phyloP scores from a whole-genome alignment of 192 early-diverging fungal genomes.

The Allomyces macrogynus region DNA sequence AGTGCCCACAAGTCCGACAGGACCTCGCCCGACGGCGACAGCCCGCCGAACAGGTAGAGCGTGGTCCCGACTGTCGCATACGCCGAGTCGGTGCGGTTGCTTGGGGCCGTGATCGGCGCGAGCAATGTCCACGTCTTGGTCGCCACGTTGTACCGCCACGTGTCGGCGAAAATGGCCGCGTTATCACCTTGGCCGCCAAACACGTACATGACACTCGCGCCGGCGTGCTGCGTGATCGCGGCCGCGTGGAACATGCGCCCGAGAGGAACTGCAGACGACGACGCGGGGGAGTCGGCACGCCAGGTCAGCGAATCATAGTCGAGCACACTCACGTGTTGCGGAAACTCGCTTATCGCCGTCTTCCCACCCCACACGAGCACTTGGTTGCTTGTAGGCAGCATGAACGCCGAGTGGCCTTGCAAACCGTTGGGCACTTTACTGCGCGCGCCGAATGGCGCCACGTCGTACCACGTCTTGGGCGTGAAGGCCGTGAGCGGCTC shows the following conservation, averaged over 20 bases:
- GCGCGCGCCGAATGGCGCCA: neutral
- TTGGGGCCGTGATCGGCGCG: neutral
- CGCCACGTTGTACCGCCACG: neutral
- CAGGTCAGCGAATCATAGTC: neutral
- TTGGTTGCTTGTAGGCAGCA: neutral
- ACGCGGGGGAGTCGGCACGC: no score
- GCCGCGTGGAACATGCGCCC: neutral
- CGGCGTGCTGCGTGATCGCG: neutral
- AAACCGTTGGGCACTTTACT: neutral
- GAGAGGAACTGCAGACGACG: neutral
- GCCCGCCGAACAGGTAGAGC: neutral
- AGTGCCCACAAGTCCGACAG: neutral
- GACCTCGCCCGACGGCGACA: neutral
- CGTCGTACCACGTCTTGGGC: neutral
- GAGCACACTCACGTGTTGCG: neutral
- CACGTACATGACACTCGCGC: neutral
- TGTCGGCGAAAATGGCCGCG: neutral
- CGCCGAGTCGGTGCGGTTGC: neutral
- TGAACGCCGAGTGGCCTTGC: neutral
- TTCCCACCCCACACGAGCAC: neutral
- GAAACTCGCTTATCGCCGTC: neutral
- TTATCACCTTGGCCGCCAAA: neutral
- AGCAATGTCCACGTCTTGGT: neutral
- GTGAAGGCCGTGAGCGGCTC: neutral
- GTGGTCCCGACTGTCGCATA: neutral